A percentile compares a stretch with the other conserved stretches of the same genome.
phyloP scores from a whole-genome alignment of 2,329 filamentous ascomycete genomes.

The Immersiporthe knoxdaviesiana region DNA sequence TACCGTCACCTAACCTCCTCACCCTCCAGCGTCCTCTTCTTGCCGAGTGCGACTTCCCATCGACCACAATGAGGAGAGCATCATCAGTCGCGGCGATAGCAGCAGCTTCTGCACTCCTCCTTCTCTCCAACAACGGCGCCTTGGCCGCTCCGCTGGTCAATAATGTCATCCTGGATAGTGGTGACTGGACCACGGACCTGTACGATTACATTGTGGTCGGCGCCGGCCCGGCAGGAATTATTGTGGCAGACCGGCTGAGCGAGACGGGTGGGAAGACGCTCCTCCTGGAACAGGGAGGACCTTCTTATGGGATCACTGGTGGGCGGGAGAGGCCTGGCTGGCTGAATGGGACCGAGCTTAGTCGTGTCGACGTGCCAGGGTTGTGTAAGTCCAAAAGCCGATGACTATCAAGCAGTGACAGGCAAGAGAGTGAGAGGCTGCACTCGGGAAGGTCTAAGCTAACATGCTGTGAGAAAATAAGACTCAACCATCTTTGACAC shows the following conservation, averaged over 20 bases:
- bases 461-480: neutral
- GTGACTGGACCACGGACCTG: conserved; percentile 32
- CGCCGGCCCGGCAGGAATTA: conserved; percentile 61
- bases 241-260: conserved; percentile 62
- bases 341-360: conserved; percentile 60
- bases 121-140: neutral
- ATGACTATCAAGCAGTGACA: too few species aligned
- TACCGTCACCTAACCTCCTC: neutral
- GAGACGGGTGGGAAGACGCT: conserved; percentile 63
- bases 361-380: conserved; percentile 67
- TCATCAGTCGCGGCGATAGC: neutral
- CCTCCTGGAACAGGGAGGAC: conserved; percentile 57
- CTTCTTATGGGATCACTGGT: conserved; percentile 63
- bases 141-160: conserved; percentile 11
- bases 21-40: neutral
- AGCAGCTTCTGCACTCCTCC: conserved; percentile 10
- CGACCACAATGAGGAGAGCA: neutral
- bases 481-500: conserved; percentile 49
- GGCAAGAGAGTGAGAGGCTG: too few species aligned
- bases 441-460: neutral
- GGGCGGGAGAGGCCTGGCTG: conserved; percentile 61
- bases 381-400: conserved; percentile 54
- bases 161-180: neutral
- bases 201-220: conserved; percentile 67
- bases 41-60: neutral